These are phyloP conservation scores for Prunus salicina DNA, from an alignment of 306 rosid species.

Conservation along the genomic window DNA sequence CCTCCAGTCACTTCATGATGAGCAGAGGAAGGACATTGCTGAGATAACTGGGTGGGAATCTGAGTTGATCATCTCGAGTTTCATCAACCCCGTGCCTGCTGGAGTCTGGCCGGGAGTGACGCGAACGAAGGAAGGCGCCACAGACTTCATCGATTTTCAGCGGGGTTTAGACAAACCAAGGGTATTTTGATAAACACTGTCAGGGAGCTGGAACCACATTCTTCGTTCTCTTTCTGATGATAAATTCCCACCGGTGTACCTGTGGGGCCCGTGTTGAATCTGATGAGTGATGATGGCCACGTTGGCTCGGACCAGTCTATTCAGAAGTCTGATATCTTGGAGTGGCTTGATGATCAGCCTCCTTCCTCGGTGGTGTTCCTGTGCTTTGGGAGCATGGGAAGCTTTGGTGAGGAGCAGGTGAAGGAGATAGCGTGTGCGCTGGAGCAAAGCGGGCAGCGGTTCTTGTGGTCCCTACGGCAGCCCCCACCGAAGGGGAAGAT, in stretches of 20 bases:
- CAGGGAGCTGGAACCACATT: slow-evolving; percentile 40
- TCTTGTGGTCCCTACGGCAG: slow-evolving; percentile 12
- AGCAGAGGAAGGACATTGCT: neutral
- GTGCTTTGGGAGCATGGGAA: slow-evolving; percentile 17
- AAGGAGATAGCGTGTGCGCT: slow-evolving; percentile 6
- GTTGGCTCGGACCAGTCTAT: neutral
- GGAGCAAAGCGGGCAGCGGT: slow-evolving; percentile 9
- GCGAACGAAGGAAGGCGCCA: neutral
- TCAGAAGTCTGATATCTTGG: neutral
- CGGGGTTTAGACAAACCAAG: slow-evolving; percentile 21
- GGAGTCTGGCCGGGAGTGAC: neutral
- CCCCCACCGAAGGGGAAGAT: neutral
- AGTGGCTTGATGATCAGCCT: slow-evolving; percentile 16
- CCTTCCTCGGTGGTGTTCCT: neutral
- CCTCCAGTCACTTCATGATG: slow-evolving; percentile 12
- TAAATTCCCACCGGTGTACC: slow-evolving; percentile 9
- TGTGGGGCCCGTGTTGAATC: slow-evolving; percentile 19
- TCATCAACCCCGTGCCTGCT: slow-evolving; percentile 20
- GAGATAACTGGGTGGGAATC: neutral
- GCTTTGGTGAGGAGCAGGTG: neutral
- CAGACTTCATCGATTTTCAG: neutral
- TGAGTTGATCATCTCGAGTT: slow-evolving; percentile 5
- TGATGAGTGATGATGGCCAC: neutral
- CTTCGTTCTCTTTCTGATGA: slow-evolving; percentile 13
- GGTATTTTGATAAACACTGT: slow-evolving; percentile 52